phyloP scores from a whole-genome alignment of 23 red algal genomes.

The Cyanidioschyzon merolae region DNA sequence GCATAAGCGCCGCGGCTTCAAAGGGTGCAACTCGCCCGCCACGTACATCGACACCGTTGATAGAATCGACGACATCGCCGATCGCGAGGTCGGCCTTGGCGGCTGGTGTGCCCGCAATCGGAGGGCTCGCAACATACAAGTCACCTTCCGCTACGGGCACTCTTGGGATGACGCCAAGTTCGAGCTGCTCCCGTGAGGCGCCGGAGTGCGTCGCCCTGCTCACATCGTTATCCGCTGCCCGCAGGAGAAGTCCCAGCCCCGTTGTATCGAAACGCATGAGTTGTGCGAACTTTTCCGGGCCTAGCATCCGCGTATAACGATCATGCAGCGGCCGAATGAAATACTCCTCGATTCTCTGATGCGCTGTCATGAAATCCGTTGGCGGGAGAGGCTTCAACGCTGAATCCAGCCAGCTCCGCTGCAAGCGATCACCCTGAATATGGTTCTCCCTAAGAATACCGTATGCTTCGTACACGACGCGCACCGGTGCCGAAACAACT shows the following conservation, averaged over 20 bases:
- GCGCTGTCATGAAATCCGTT: not conserved
- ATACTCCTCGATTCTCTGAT: not conserved
- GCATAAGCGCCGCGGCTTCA: constrained; percentile 1
- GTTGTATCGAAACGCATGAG: constrained; percentile 10
- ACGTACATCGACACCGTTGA: not conserved
- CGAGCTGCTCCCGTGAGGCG: not conserved
- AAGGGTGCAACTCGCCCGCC: constrained; percentile 3
- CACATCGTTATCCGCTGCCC: not conserved
- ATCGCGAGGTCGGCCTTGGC: not conserved
- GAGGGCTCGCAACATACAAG: constrained; percentile 10
- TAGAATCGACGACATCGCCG: not conserved
- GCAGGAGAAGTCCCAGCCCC: not conserved
- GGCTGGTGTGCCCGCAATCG: not conserved
- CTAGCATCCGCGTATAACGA: not conserved
- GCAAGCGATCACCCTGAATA: not conserved
- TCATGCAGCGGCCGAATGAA: constrained; percentile 11
- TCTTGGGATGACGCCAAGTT: not conserved
- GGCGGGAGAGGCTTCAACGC: not conserved
- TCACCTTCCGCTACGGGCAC: not conserved
- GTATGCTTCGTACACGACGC: not conserved
- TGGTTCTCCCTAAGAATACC: not conserved
- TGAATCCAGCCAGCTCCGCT: not conserved
- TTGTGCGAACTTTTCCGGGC: not conserved
- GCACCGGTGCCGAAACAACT: not conserved
- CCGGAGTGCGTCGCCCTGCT: not conserved